Percentiles rank a stretch among this genome's conserved stretches.
phyloP scores from a whole-genome alignment of 129 eudicot species.

The Deinandra increscens region DNA sequence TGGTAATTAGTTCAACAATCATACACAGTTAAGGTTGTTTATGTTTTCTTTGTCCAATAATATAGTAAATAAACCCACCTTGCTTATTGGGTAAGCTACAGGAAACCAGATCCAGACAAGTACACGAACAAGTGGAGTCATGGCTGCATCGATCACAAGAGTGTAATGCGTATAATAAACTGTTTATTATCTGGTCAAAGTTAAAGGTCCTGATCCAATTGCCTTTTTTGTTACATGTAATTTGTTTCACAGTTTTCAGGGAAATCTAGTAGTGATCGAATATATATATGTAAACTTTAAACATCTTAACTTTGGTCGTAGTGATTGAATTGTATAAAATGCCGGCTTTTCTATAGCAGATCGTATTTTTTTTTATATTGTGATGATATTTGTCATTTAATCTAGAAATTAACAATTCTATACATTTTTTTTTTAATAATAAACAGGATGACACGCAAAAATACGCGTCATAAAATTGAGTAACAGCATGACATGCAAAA shows the following conservation, averaged over 20 bases:
- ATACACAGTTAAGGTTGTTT: background rate
- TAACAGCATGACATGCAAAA: too few species aligned
- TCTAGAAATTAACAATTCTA: too few species aligned
- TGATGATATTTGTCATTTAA: too few species aligned
- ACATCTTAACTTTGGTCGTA: too few species aligned
- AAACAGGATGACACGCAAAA: too few species aligned
- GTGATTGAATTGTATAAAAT: too few species aligned
- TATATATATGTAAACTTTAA: too few species aligned
- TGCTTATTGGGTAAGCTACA: constrained; percentile 63
- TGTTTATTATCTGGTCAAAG: constrained; percentile 52
- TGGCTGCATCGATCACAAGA: constrained; percentile 57
- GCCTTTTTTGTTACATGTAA: background rate
- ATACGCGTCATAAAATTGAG: too few species aligned
- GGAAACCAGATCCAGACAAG: constrained; percentile 66
- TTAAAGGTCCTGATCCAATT: background rate
- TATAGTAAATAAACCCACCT: constrained; percentile 31
- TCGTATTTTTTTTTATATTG: too few species aligned
- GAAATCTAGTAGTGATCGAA: too few species aligned
- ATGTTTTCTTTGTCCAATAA: background rate
- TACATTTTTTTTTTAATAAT: too few species aligned
- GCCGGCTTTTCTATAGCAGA: too few species aligned
- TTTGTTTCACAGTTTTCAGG: background rate
- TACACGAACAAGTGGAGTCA: constrained; percentile 56
- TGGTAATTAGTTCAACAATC: background rate
- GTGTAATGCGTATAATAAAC: constrained; percentile 51